Evolutionary conservation across 2,329 filamentous ascomycete species (phyloP).

Genomic region (Colletotrichum euphorbiae): DNA sequence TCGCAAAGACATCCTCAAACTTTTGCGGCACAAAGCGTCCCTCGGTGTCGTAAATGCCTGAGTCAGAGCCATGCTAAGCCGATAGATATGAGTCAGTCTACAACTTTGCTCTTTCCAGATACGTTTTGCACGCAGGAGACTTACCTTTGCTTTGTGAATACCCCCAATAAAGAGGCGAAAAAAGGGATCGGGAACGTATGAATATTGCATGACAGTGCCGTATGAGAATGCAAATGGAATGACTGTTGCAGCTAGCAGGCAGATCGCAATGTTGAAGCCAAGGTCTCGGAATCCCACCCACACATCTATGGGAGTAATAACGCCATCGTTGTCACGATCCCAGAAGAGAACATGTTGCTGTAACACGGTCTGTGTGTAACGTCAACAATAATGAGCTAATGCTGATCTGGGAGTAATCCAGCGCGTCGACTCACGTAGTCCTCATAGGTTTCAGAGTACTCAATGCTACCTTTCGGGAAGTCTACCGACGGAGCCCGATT

Average conservation of each 20-base stretch:
- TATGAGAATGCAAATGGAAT: slow-evolving; percentile 57
- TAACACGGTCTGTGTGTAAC: slow-evolving; percentile 44
- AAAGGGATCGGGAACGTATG: slow-evolving; percentile 48
- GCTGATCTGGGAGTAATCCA: not conserved
- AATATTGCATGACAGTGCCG: slow-evolving; percentile 51
- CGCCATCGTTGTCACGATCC: slow-evolving; percentile 51
- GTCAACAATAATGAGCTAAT: not conserved
- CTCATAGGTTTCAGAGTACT: slow-evolving; percentile 6
- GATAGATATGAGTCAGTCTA: not conserved
- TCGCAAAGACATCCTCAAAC: slow-evolving; percentile 60
- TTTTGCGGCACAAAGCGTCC: slow-evolving; percentile 58
- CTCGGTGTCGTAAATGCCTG: slow-evolving; percentile 57
- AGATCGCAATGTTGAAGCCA: slow-evolving; percentile 52
- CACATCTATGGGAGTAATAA: slow-evolving; percentile 51
- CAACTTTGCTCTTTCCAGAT: rapidly evolving
- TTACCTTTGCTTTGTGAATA: slow-evolving; percentile 53
- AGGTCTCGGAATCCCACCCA: slow-evolving; percentile 52
- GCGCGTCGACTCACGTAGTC: slow-evolving; percentile 18
- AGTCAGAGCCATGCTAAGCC: slow-evolving; percentile 57
- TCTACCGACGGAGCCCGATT: slow-evolving; percentile 21
- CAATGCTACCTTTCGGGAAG: not conserved
- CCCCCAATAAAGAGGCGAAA: slow-evolving; percentile 49
- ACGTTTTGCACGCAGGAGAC: not conserved
- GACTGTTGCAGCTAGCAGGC: slow-evolving; percentile 49
- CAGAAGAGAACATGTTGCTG: slow-evolving; percentile 56